A percentile compares a stretch with the other conserved stretches of the same genome.
phyloP scores from a whole-genome alignment of 495 filamentous ascomycete species.

The Aspergillus carlsbadensis region DNA sequence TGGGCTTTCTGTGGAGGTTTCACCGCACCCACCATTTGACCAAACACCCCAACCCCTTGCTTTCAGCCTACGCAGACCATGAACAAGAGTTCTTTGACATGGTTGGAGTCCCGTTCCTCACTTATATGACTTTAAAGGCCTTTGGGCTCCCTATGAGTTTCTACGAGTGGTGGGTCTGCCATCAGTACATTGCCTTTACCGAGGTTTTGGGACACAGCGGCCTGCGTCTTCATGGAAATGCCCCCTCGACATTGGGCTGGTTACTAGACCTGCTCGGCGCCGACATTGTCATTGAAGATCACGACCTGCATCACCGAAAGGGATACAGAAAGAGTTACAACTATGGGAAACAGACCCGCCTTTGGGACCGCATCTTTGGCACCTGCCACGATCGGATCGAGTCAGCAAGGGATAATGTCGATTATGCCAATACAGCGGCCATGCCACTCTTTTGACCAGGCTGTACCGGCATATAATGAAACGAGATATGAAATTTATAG shows the following conservation, averaged over 20 bases:
- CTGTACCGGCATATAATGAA: conserved; percentile 31
- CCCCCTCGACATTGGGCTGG: conserved; percentile 37
- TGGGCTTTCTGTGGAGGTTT: conserved; percentile 39
- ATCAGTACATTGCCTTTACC: conserved; percentile 40
- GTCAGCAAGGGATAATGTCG: conserved; percentile 31
- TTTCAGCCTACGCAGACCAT: conserved; percentile 43
- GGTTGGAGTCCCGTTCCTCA: conserved; percentile 38
- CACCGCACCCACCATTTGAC: conserved; percentile 47
- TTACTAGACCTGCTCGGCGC: conserved; percentile 31
- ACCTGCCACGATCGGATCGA: conserved; percentile 39
- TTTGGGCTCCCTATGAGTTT: conserved; percentile 41
- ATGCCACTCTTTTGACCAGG: conserved; percentile 31
- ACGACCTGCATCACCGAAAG: conserved; percentile 46
- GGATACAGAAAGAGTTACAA: conserved; percentile 46
- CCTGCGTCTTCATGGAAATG: conserved; percentile 35
- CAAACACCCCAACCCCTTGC: conserved; percentile 43
- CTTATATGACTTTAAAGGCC: conserved; percentile 29
- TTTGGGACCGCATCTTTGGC: conserved; percentile 44
- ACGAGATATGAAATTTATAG: not conserved
- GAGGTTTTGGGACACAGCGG: conserved; percentile 44
- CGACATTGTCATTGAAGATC: conserved; percentile 45
- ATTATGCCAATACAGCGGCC: conserved; percentile 32
- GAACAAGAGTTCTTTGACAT: conserved; percentile 48
- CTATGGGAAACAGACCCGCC: conserved; percentile 44
- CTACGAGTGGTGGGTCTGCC: conserved; percentile 48